Conservation (phyloP, 805 yeast genomes). For the Monosporozyma aquatica region DNA sequence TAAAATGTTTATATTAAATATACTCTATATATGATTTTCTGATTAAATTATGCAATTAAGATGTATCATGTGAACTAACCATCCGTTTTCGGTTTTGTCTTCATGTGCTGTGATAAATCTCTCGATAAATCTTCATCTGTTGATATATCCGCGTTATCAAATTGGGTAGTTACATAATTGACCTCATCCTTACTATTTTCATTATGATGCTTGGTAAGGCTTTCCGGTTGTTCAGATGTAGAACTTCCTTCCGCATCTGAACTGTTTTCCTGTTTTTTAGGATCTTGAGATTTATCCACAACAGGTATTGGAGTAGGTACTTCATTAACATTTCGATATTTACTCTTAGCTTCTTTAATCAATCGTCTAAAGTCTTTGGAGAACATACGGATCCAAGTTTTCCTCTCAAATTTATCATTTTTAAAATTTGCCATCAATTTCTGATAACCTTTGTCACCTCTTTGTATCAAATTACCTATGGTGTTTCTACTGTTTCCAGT, state of each 20-base stretch:
- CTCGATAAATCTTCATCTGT: not conserved
- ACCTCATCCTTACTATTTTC: not conserved
- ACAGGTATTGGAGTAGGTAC: not conserved
- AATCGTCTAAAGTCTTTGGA: constrained; percentile 34
- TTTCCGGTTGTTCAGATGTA: too few relatives aligned
- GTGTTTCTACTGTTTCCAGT: constrained; percentile 14
- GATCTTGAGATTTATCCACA: too few relatives aligned
- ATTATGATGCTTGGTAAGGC: too few relatives aligned
- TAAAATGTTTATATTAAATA: too few relatives aligned
- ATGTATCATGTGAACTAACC: not conserved
- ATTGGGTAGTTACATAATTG: too few relatives aligned
- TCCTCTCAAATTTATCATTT: constrained; percentile 40
- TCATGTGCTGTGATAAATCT: not conserved
- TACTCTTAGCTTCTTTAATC: constrained; percentile 30
- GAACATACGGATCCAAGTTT: constrained; percentile 36
- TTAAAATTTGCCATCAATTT: constrained; percentile 27
- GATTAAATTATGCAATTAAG: too few relatives aligned
- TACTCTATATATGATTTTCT: too few relatives aligned
- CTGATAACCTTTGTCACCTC: constrained; percentile 28
- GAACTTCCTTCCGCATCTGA: too few relatives aligned
- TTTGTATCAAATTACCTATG: constrained; percentile 22
- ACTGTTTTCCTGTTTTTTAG: too few relatives aligned
- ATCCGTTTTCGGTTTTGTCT: not conserved
- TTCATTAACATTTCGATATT: not conserved
- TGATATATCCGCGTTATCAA: not conserved